These are phyloP conservation scores for Pleurotus citrinopileatus DNA, from an alignment of 768 basidiomycete genomes.

Conservation along the genomic window DNA sequence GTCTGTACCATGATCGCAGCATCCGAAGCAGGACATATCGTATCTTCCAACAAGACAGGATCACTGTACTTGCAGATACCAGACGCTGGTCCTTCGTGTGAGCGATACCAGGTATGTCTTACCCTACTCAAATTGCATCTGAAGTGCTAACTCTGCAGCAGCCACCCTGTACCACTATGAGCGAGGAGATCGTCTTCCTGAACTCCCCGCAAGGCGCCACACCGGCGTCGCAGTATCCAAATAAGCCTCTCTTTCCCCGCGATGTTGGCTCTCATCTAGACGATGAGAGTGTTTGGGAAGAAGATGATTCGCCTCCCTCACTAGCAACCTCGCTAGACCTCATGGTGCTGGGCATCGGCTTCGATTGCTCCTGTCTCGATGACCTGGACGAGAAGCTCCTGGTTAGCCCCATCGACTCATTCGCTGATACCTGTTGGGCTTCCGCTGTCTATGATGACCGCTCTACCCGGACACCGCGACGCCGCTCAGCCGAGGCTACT, in stretches of 20 bases:
- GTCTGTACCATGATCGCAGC: constrained; percentile 2
- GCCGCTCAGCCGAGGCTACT: not conserved
- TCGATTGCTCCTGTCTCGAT: constrained; percentile 38
- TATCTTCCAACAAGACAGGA: not conserved
- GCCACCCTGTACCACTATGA: not conserved
- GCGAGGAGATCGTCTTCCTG: constrained; percentile 6
- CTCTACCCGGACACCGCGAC: not conserved
- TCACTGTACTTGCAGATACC: constrained; percentile 2
- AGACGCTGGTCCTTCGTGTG: not conserved
- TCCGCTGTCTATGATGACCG: constrained; percentile 32
- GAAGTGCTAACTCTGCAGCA: not conserved
- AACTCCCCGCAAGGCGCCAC: not conserved
- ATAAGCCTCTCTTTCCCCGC: not conserved
- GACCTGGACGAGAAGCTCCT: constrained; percentile 41
- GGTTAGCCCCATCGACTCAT: constrained; percentile 35
- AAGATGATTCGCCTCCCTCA: not conserved
- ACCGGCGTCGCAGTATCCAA: not conserved
- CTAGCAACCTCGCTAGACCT: constrained; percentile 2
- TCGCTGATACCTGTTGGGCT: constrained; percentile 40
- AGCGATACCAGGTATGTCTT: not conserved
- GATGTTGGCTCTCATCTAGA: constrained; percentile 5
- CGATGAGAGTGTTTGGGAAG: constrained; percentile 8
- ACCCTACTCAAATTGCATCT: not conserved
- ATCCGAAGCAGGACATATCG: not conserved
- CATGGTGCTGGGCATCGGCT: constrained; percentile 25